Percentiles rank a stretch among this genome's conserved stretches.
Evolutionary conservation across 2,329 filamentous ascomycete genomes (phyloP).

Genomic region (Zymoseptoria crescenta): DNA sequence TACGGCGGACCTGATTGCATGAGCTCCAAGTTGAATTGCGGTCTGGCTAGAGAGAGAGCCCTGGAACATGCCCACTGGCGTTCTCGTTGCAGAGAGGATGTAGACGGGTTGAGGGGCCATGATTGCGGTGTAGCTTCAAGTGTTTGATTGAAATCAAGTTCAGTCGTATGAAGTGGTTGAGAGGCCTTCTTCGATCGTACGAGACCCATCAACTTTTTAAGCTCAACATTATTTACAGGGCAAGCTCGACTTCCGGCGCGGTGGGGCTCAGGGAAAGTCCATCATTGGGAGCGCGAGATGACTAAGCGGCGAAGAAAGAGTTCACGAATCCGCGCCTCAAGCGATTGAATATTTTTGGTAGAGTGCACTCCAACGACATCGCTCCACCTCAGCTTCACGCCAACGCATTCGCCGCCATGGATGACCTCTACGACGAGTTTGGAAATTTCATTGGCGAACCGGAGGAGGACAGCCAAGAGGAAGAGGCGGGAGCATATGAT

Average conservation of each 20-base stretch:
- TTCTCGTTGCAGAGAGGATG: conserved; percentile 72
- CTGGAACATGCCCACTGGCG: conserved; percentile 87
- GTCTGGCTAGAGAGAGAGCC: conserved; percentile 83
- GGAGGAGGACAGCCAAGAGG: conserved; percentile 79
- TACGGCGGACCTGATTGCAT: conserved; percentile 76
- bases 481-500: conserved; percentile 63
- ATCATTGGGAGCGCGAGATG: too few relatives aligned
- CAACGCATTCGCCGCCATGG: conserved; percentile 51
- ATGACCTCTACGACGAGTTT: conserved; percentile 98
- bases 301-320: too few relatives aligned
- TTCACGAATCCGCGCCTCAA: too few relatives aligned
- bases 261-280: too few relatives aligned
- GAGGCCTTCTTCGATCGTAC: too few relatives aligned
- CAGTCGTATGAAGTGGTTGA: too few relatives aligned
- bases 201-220: too few relatives aligned
- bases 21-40: conserved; percentile 77
- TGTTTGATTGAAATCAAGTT: neutral
- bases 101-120: conserved; percentile 80
- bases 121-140: conserved; percentile 43
- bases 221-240: too few relatives aligned
- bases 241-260: too few relatives aligned
- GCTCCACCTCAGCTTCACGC: neutral
- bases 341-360: neutral
- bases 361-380: neutral
- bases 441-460: conserved; percentile 97